Conservation (phyloP, 108 stramenopile species). For the Mediolabrus comicus region DNA sequence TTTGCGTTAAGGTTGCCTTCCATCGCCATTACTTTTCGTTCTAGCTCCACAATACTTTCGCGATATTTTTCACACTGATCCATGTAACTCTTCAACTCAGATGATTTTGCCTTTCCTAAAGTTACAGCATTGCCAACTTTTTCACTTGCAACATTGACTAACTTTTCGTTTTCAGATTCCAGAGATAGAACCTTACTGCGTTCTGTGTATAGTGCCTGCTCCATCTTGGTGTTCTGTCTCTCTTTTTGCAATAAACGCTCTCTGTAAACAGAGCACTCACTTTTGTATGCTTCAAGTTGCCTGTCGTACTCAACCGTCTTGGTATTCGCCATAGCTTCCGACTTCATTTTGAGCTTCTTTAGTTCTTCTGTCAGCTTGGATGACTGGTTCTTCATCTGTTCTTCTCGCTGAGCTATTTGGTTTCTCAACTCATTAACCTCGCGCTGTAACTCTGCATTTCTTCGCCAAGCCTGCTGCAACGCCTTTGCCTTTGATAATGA, state of each 20-base stretch:
- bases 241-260: conserved; percentile 31
- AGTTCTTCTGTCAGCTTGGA: conserved; percentile 18
- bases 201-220: conserved; percentile 24
- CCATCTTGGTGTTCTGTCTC: conserved; percentile 29
- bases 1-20: conserved; percentile 32
- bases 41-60: conserved; percentile 29
- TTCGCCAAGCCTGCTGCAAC: neutral
- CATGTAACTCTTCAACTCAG: conserved; percentile 33
- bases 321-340: conserved; percentile 1
- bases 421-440: conserved; percentile 10
- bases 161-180: conserved; percentile 35
- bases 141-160: conserved; percentile 33
- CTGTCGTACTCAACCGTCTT: conserved; percentile 5
- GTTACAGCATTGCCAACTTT: conserved; percentile 17
- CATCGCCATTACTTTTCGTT: conserved; percentile 13
- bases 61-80: conserved; percentile 46
- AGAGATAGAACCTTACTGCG: conserved; percentile 24
- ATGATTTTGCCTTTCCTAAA: conserved; percentile 11
- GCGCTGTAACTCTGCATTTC: conserved; percentile 5
- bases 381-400: conserved; percentile 10
- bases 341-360: conserved; percentile 11
- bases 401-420: conserved; percentile 7
- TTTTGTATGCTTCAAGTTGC: conserved; percentile 35
- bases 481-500: neutral
- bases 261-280: conserved; percentile 33